Base-by-base conservation (phyloP, 257 asterid species). In the Verbascum thapsus region DNA sequence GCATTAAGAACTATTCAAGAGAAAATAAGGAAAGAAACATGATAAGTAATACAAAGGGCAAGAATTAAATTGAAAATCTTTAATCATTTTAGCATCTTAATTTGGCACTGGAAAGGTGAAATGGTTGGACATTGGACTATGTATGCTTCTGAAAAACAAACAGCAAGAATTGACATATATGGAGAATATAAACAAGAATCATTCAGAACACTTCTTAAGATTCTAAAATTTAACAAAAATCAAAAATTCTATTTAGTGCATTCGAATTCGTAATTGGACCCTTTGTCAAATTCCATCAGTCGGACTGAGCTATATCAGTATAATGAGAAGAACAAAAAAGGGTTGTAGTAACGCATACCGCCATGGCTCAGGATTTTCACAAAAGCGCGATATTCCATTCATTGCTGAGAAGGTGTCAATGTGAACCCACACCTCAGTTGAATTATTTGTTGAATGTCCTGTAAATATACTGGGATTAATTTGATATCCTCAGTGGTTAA, bases 351-450 rank as follows among this genome's bases (percentile, higher is more conserved):
- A 38, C 30, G 43, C 42, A 43, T 85, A 89, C 99, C 96, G 67
- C 97, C 99, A 92, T 12, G 91, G 87, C 40, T 74, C 74, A 44
- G 66, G 73, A 72, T 74, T 74, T 78, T 92, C 99, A 63, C 91
- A 83, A 76, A 92, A 92, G 57, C 99, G 95, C 15, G 99, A 89
- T 64, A 92, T 80, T 47, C 99, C 99, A 73, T 83, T 92, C 87
- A 89, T 89, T 45, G 97, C 96, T 45, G 97, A 83, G 61, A 78
- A 87, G 45, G 96, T 82, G 83, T 92, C 99, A 55, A 92, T 75
- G 53, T 92, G 99, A 76, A 92, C 97, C 79, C 81, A 72, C 35
- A 78, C 68, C 76, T 85, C 94, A 71, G 73, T 69, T 37, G 87
- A 74, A 55, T 74, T 71, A 69, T 79, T 78, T 48, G 79, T 55